These are phyloP conservation scores for Lactarius psammicola DNA, from an alignment of 768 basidiomycete species.

Conservation along the genomic window DNA sequence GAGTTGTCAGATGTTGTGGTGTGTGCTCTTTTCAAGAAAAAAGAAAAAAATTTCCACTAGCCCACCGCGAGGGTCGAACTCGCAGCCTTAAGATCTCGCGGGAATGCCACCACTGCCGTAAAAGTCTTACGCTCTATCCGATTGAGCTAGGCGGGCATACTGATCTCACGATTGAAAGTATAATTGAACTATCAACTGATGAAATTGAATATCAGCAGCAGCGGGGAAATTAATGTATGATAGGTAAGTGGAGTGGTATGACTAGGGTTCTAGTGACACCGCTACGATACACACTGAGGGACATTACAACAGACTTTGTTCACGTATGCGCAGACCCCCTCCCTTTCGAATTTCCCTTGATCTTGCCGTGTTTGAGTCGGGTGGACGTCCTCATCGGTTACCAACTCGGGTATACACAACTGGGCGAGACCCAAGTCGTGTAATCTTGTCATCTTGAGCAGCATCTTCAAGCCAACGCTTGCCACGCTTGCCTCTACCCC, in stretches of 20 bases:
- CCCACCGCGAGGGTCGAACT: constrained; percentile 65
- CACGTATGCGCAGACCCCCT: not conserved
- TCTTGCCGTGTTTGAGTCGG: not conserved
- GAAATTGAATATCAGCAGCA: not conserved
- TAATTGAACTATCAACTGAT: not conserved
- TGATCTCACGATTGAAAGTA: not conserved
- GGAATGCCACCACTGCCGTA: constrained; percentile 35
- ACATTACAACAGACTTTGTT: not conserved
- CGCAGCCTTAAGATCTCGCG: constrained; percentile 54
- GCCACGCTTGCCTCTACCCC: constrained; percentile 33
- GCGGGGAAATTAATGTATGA: too few relatives aligned
- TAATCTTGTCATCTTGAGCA: constrained; percentile 74
- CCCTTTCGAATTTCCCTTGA: not conserved
- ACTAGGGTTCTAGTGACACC: not conserved
- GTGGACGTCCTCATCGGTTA: constrained; percentile 20
- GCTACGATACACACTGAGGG: not conserved
- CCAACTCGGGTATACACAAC: constrained; percentile 41
- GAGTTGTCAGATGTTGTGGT: not conserved
- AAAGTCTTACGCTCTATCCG: constrained; percentile 62
- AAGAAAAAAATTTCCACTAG: constrained; percentile 33
- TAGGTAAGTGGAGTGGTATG: too few relatives aligned
- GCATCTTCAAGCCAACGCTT: constrained; percentile 52
- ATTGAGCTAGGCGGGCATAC: constrained; percentile 54
- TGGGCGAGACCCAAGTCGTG: constrained; percentile 72
- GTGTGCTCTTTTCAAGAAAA: too few relatives aligned